Percentiles rank a stretch among this genome's conserved stretches.
Conservation (phyloP, 2,329 filamentous ascomycete genomes). For the Penicillium sp. region DNA sequence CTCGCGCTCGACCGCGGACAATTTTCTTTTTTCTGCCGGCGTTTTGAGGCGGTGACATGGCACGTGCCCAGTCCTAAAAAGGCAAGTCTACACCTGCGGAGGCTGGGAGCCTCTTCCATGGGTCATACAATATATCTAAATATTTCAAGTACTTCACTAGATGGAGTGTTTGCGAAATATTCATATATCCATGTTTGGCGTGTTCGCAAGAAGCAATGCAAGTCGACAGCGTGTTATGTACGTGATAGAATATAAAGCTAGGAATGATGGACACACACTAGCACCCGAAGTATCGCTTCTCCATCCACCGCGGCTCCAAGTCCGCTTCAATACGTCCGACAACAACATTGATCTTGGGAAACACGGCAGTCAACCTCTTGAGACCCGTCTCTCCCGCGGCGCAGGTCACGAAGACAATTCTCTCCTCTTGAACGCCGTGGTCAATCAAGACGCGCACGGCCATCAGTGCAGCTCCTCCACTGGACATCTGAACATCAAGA, state of each 20-base stretch:
- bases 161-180: background rate
- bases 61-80: constrained; percentile 13
- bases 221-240: background rate
- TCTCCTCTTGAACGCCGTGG: constrained; percentile 80
- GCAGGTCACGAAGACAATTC: constrained; percentile 90
- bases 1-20: constrained; percentile 6
- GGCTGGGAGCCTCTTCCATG: background rate
- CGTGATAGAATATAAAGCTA: background rate
- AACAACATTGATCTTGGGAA: constrained; percentile 81
- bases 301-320: constrained; percentile 83
- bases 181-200: background rate
- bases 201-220: constrained; percentile 1
- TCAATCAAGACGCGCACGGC: constrained; percentile 93
- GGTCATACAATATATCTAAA: background rate
- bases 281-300: constrained; percentile 86
- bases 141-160: background rate
- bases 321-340: constrained; percentile 79
- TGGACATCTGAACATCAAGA: constrained; percentile 91
- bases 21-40: constrained; percentile 24
- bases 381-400: constrained; percentile 81
- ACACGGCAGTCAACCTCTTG: constrained; percentile 82
- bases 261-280: constrained; percentile 36
- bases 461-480: constrained; percentile 83
- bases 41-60: constrained; percentile 14
- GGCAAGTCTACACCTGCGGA: background rate